A percentile compares a stretch with the other conserved stretches of the same genome.
Conservation (phyloP, 192 early-diverging fungal species). For the Chytriomyces hyalinus region DNA sequence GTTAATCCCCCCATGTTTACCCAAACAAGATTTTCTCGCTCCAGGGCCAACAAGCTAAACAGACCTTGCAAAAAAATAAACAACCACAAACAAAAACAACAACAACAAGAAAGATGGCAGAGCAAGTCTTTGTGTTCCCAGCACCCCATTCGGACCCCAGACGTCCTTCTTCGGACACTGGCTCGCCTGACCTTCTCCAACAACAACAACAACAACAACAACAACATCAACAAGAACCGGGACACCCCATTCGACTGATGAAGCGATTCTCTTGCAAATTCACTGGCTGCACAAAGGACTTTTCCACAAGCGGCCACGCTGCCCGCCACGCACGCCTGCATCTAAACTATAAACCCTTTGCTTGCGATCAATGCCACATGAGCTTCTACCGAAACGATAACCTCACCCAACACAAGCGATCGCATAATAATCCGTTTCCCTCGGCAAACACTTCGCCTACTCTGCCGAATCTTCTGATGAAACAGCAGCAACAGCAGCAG, state of each 20-base stretch:
- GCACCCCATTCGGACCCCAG: background rate
- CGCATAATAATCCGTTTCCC: background rate
- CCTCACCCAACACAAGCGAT: background rate
- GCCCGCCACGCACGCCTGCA: background rate
- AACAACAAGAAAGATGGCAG: background rate
- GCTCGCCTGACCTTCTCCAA: background rate
- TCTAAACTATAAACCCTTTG: background rate
- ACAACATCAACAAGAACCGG: background rate
- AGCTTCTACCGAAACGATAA: constrained; percentile 8
- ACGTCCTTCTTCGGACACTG: background rate
- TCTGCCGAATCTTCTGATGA: no score
- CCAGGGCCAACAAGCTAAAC: no score
- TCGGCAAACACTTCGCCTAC: no score
- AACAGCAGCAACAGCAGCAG: no score
- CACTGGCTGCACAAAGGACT: constrained; percentile 8
- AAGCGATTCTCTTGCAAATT: constrained; percentile 25
- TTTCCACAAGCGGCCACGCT: background rate
- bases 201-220: background rate
- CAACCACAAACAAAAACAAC: no score
- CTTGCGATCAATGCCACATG: background rate
- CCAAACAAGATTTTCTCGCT: no score
- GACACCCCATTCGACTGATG: background rate
- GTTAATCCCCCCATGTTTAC: no score
- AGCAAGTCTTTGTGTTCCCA: background rate
- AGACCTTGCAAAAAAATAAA: no score